A percentile compares a stretch with the other conserved stretches of the same genome.
These are phyloP conservation scores for Mycosphaerelloides madeirae DNA, from an alignment of 2,329 filamentous ascomycete species.

Conservation along the genomic window DNA sequence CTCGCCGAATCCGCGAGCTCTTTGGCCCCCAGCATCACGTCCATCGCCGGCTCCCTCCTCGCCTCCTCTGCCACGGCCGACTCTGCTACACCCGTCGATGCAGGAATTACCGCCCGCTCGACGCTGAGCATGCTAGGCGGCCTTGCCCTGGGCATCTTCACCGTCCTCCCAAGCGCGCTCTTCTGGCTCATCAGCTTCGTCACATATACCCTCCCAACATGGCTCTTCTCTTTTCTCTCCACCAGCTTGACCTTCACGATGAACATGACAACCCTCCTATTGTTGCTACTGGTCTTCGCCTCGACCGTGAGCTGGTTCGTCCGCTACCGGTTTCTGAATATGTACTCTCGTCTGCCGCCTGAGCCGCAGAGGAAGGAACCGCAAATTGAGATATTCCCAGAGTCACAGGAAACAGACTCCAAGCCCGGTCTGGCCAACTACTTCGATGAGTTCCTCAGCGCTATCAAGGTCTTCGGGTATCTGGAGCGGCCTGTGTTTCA, in stretches of 20 bases:
- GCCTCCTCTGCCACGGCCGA: constrained; percentile 4
- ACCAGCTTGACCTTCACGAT: constrained; percentile 95
- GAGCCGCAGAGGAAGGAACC: constrained; percentile 96
- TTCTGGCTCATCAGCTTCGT: constrained; percentile 82
- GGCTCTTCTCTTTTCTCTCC: constrained; percentile 84
- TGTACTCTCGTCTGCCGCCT: constrained; percentile 89
- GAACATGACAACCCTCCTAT: constrained; percentile 92
- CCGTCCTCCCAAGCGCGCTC: constrained; percentile 52
- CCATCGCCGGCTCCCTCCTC: constrained; percentile 1
- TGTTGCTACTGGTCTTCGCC: constrained; percentile 70
- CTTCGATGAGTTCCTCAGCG: constrained; percentile 93
- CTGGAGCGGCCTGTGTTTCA: constrained; percentile 95
- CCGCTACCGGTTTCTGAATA: constrained; percentile 90
- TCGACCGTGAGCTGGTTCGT: constrained; percentile 93
- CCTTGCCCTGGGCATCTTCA: constrained; percentile 32
- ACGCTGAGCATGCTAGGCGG: constrained; percentile 31
- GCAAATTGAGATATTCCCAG: constrained; percentile 89
- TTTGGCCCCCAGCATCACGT: constrained; percentile 4
- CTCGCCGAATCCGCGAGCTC: constrained; percentile 5
- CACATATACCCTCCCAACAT: constrained; percentile 82
- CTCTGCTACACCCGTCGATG: constrained; percentile 8
- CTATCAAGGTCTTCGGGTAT: constrained; percentile 98
- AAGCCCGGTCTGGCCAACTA: constrained; percentile 95
- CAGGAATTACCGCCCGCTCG: constrained; percentile 17
- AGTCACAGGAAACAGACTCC: constrained; percentile 80